Percentiles rank a stretch among this genome's conserved stretches.
phyloP scores from a whole-genome alignment of 441 rosid species.

The Populus hybrid region DNA sequence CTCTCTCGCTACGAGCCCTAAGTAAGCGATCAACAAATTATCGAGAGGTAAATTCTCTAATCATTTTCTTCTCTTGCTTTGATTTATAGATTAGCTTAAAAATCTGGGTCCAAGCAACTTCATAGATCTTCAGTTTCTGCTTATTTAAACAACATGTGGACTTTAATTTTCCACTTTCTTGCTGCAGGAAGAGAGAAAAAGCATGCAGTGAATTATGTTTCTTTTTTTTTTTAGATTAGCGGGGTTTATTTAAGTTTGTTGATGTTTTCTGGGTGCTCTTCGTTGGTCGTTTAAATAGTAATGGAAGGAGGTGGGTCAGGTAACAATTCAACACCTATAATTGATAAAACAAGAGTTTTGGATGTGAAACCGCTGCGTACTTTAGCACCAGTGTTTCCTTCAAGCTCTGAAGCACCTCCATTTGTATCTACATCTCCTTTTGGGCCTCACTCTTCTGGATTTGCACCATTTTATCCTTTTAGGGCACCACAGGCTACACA shows the following conservation, averaged over 20 bases:
- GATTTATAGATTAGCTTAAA: constrained; percentile 4
- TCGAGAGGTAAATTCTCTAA: background rate
- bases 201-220: background rate
- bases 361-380: constrained; percentile 64
- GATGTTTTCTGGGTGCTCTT: background rate
- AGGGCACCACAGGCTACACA: constrained; percentile 29
- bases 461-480: constrained; percentile 65
- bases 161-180: background rate
- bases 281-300: background rate
- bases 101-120: background rate
- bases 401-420: constrained; percentile 41
- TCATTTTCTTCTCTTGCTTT: background rate
- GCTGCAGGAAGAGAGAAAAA: background rate
- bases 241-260: background rate
- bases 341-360: constrained; percentile 64
- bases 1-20: background rate
- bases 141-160: background rate
- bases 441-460: constrained; percentile 60
- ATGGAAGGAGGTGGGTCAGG: constrained; percentile 35
- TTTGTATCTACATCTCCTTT: constrained; percentile 47
- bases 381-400: constrained; percentile 58
- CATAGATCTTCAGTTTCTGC: constrained; percentile 6
- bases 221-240: background rate
- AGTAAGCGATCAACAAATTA: background rate
- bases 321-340: constrained; percentile 19